Evolutionary conservation across 1,139 yeast species (phyloP).

Genomic region (Saccharomyces hybrid): DNA sequence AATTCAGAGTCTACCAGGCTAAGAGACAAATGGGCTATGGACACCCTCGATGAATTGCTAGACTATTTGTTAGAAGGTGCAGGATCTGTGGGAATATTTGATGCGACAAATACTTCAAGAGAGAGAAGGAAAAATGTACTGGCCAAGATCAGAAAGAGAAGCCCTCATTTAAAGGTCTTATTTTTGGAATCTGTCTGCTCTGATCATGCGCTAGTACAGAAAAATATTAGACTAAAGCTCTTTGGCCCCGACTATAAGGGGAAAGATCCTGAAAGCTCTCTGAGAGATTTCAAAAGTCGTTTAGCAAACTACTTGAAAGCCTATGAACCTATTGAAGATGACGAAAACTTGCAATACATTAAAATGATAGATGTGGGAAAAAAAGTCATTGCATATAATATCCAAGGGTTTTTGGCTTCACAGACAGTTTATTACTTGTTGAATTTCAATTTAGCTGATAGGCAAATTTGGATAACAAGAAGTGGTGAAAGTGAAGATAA

Average conservation of each 20-base stretch:
- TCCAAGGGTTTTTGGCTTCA: slow-evolving; percentile 87
- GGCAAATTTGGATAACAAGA: slow-evolving; percentile 92
- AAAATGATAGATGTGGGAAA: slow-evolving; percentile 95
- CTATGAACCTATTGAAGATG: slow-evolving; percentile 81
- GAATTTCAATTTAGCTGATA: slow-evolving; percentile 81
- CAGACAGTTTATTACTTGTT: slow-evolving; percentile 86
- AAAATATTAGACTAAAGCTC: slow-evolving; percentile 74
- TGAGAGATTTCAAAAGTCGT: slow-evolving; percentile 75
- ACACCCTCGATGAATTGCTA: slow-evolving; percentile 75
- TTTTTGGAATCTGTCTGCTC: slow-evolving; percentile 85
- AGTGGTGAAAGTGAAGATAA: slow-evolving; percentile 91
- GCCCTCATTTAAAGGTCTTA: slow-evolving; percentile 63
- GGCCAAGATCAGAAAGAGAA: slow-evolving; percentile 60
- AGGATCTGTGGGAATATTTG: slow-evolving; percentile 92
- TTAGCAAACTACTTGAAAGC: slow-evolving; percentile 80
- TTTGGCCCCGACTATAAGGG: slow-evolving; percentile 89
- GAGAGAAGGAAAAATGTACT: slow-evolving; percentile 62
- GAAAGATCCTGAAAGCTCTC: slow-evolving; percentile 76
- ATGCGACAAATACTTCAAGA: slow-evolving; percentile 88
- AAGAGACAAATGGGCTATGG: slow-evolving; percentile 95
- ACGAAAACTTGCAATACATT: slow-evolving; percentile 74
- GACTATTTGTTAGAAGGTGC: slow-evolving; percentile 73
- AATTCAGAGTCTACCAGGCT: slow-evolving; percentile 57
- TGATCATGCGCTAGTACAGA: slow-evolving; percentile 66
- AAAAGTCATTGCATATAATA: slow-evolving; percentile 84